Evolutionary conservation across 129 eudicot genomes (phyloP).

Genomic region (Flaveria robusta): DNA sequence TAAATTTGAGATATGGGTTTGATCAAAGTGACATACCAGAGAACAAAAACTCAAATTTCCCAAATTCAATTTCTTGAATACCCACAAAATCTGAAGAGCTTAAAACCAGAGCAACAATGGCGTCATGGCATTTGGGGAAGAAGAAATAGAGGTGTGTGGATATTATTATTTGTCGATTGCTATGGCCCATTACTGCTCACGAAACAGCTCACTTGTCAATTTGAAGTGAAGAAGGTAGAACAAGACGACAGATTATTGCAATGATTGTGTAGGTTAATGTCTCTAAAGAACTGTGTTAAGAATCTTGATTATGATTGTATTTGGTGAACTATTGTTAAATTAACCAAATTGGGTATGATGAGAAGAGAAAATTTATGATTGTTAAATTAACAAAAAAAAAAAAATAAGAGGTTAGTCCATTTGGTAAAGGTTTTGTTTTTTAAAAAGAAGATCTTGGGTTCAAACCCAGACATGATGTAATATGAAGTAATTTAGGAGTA

Average conservation of each 20-base stretch:
- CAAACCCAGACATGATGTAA: no score
- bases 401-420: no score
- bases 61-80: neutral
- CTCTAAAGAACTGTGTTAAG: conserved; percentile 21
- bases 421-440: no score
- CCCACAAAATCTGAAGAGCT: neutral
- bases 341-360: conserved; percentile 7
- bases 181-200: conserved; percentile 9
- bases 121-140: conserved; percentile 11
- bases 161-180: neutral
- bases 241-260: conserved; percentile 30
- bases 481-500: no score
- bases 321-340: conserved; percentile 16
- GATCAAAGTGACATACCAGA: conserved; percentile 34
- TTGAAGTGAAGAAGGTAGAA: conserved; percentile 15
- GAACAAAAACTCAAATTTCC: conserved; percentile 16
- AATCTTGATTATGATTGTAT: conserved; percentile 37
- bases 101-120: conserved; percentile 24
- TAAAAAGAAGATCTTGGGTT: no score
- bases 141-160: conserved; percentile 33
- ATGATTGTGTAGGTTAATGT: conserved; percentile 29
- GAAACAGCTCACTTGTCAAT: neutral
- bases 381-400: no score
- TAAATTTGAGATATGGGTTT: conserved; percentile 17
- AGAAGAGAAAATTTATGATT: neutral